Percentiles rank a stretch among this genome's conserved stretches.
These are phyloP conservation scores for Arthroderma sp. DNA, from an alignment of 2,329 filamentous ascomycete genomes.

Conservation along the genomic window DNA sequence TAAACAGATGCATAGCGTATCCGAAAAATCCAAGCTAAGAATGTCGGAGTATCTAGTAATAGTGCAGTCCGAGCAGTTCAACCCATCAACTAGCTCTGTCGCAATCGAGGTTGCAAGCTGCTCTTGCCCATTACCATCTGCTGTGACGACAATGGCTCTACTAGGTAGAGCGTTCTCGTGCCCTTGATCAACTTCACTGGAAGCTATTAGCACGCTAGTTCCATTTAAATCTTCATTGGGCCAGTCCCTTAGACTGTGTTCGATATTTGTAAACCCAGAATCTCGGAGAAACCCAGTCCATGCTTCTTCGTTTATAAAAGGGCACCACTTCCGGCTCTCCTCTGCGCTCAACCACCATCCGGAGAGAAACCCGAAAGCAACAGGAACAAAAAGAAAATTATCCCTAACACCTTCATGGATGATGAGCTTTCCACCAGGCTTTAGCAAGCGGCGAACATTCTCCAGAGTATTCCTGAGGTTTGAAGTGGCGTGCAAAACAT, in stretches of 20 bases:
- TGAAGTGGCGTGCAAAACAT: constrained; percentile 28
- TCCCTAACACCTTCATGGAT: constrained; percentile 25
- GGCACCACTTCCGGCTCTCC: constrained; percentile 6
- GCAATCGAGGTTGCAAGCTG: constrained; percentile 2
- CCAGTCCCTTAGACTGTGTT: constrained; percentile 7
- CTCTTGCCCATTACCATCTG: neutral
- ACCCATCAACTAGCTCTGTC: constrained; percentile 3
- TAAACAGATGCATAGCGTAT: constrained; percentile 14
- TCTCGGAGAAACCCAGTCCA: constrained; percentile 7
- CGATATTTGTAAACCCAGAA: constrained; percentile 8
- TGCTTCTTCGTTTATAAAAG: constrained; percentile 5
- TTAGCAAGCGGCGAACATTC: constrained; percentile 25
- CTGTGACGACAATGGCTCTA: neutral
- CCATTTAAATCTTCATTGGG: constrained; percentile 9
- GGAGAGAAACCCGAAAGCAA: constrained; percentile 12
- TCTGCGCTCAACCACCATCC: constrained; percentile 17
- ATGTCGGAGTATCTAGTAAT: constrained; percentile 13
- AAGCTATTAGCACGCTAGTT: constrained; percentile 12
- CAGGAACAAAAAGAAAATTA: constrained; percentile 8
- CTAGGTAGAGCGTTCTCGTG: neutral
- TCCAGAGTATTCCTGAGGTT: constrained; percentile 15
- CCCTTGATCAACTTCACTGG: neutral
- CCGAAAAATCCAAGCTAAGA: constrained; percentile 9
- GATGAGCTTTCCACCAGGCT: constrained; percentile 34
- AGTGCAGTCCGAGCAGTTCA: constrained; percentile 6